Base-by-base conservation (phyloP, 2,329 filamentous ascomycete genomes). In the Epichloe elymi region DNA sequence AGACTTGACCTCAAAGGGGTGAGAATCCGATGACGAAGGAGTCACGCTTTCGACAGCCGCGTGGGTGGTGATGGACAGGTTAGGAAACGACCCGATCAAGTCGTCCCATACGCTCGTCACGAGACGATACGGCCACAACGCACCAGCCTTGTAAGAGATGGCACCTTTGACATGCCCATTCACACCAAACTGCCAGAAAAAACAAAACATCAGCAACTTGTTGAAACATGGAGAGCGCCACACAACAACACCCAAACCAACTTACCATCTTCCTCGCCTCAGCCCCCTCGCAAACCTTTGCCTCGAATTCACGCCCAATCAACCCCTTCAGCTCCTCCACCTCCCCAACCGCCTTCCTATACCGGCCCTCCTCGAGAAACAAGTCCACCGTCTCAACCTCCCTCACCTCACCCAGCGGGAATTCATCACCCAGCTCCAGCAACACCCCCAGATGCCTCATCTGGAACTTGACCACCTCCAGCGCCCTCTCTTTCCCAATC, bases 81-180 rank as follows among this genome's bases (percentile, higher is more conserved):
- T 61, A 0, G 63, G 52, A 12, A 66, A 69, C 0, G 59, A 59
- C 12, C 57, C 53, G 8, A 74, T 56, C 11, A 78, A 59, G 33
- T 66, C 60, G 36, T 67, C 62, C 69, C 73, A 75, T 8, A 74
- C 58, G 3, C 65, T 63, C 4, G 70, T 71, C 6, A 78, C 67
- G 10, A 79, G 67, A 12, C 72, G 65, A 51, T 73, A 78, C 1
- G 75, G 73, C 68, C 71, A 77, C 2, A 78, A 61, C 11, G 73
- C 72, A 3, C 73, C 75, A 10, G 74, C 73, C 1, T 58, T 55
- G 45, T 74, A 76, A 1, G 66, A 67, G 4, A 75, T 56, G 4
- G 68, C 73, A 0, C 74, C 73, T 1, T 61, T 59, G 14, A 73
- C 60, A 35, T 61, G 58, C 0, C 59, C 53, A 35, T 66, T 68